Conservation (phyloP, 192 early-diverging fungal species). For the Allomyces macrogynus region DNA sequence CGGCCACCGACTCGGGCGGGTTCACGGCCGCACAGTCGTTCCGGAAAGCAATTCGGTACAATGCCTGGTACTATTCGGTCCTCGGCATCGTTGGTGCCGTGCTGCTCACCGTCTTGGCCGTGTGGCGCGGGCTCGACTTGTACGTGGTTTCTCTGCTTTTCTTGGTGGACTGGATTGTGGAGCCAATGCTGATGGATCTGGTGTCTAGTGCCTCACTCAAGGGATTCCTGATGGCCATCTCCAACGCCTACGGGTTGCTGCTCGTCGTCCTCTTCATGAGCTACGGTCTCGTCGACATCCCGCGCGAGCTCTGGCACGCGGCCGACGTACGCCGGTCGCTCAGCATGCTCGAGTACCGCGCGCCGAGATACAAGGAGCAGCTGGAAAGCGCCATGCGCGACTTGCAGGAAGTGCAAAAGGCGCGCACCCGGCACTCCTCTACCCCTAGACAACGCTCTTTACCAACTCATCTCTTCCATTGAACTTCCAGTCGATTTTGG, state of each 20-base stretch:
- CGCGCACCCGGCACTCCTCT: too few relatives aligned
- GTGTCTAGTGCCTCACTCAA: slow-evolving; percentile 19
- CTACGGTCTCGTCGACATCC: slow-evolving; percentile 78
- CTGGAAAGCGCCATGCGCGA: slow-evolving; percentile 66
- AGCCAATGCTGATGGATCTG: too few relatives aligned
- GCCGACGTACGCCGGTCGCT: slow-evolving; percentile 41
- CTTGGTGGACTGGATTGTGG: slow-evolving; percentile 3
- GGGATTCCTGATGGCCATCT: slow-evolving; percentile 70
- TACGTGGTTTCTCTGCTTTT: not conserved
- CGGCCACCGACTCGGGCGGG: slow-evolving; percentile 69
- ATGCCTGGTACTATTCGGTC: slow-evolving; percentile 60
- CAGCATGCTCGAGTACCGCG: slow-evolving; percentile 38
- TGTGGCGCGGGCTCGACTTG: slow-evolving; percentile 11
- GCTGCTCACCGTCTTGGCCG: slow-evolving; percentile 50
- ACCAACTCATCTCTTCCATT: too few relatives aligned
- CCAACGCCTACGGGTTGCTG: slow-evolving; percentile 84
- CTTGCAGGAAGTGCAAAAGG: slow-evolving; percentile 30
- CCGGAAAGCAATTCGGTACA: slow-evolving; percentile 52
- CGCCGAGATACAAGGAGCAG: slow-evolving; percentile 54
- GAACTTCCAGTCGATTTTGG: too few relatives aligned
- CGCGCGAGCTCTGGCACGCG: slow-evolving; percentile 61
- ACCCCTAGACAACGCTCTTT: too few relatives aligned
- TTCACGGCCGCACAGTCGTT: slow-evolving; percentile 49
- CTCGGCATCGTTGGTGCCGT: slow-evolving; percentile 44
- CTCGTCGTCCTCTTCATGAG: slow-evolving; percentile 78